Evolutionary conservation across 208 protist species (phyloP).

Genomic region (Wallacemonas rigidus): DNA sequence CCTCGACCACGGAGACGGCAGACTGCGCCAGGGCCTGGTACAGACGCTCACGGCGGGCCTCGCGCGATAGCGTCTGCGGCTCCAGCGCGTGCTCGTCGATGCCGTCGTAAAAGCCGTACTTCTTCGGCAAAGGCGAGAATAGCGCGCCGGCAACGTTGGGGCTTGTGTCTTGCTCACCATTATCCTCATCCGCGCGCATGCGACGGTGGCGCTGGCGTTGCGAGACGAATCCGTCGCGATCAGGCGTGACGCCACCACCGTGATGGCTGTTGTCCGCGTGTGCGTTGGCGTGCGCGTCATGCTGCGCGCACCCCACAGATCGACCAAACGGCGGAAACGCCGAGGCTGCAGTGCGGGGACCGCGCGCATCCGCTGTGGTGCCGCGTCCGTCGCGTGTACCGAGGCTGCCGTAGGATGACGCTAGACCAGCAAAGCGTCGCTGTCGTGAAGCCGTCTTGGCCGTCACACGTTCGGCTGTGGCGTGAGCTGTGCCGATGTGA

Average conservation of each 20-base stretch:
- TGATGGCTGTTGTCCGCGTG: neutral
- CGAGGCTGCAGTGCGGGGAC: neutral
- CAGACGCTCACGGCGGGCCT: conserved; percentile 52
- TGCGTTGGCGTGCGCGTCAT: no score
- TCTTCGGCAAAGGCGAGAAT: conserved; percentile 63
- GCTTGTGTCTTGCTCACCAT: conserved; percentile 17
- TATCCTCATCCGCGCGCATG: conserved; percentile 5
- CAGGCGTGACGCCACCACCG: neutral
- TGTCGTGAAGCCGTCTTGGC: neutral
- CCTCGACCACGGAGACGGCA: conserved; percentile 70
- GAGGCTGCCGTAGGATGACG: conserved; percentile 9
- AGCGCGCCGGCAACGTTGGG: conserved; percentile 26
- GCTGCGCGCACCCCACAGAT: no score
- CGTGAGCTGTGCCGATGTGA: neutral
- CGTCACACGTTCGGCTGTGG: neutral
- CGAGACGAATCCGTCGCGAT: conserved; percentile 21
- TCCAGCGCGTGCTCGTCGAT: conserved; percentile 68
- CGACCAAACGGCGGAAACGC: conserved; percentile 10
- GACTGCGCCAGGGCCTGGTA: conserved; percentile 58
- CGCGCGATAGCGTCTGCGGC: conserved; percentile 25
- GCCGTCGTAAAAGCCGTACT: conserved; percentile 70
- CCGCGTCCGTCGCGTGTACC: neutral
- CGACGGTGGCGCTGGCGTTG: conserved; percentile 41
- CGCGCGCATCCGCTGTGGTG: neutral
- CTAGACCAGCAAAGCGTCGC: conserved; percentile 3